These are phyloP conservation scores for sweet orange (Citrus sinensis) DNA, from an alignment of 345 rosid species.

Conservation along the genomic window DVS_A1.0 CM039167.1:27627501-27628000, in stretches of 20 bases:
- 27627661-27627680: constrained; percentile 66
- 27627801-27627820: constrained; percentile 48
- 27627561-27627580: constrained; percentile 52
- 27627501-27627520: constrained; percentile 56
- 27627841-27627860: constrained; percentile 68
- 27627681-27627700: constrained; percentile 58
- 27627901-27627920: constrained; percentile 74
- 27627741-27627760: constrained; percentile 90
- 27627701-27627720: constrained; percentile 52
- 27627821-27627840: constrained; percentile 65
- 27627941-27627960: constrained; percentile 50
- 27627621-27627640: constrained; percentile 49
- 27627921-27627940: constrained; percentile 60
- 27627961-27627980: constrained; percentile 80
- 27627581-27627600: constrained; percentile 73
- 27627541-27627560: constrained; percentile 50
- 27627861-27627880: constrained; percentile 67
- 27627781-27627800: constrained; percentile 67
- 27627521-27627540: constrained; percentile 58
- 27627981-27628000: constrained; percentile 61
- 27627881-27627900: constrained; percentile 74
- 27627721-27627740: constrained; percentile 42
- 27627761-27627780: constrained; percentile 59
- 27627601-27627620: constrained; percentile 58
- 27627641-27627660: constrained; percentile 77